These are phyloP conservation scores for Triangularia setosa DNA, from an alignment of 2,329 filamentous ascomycete genomes.

Conservation along the genomic window DNA sequence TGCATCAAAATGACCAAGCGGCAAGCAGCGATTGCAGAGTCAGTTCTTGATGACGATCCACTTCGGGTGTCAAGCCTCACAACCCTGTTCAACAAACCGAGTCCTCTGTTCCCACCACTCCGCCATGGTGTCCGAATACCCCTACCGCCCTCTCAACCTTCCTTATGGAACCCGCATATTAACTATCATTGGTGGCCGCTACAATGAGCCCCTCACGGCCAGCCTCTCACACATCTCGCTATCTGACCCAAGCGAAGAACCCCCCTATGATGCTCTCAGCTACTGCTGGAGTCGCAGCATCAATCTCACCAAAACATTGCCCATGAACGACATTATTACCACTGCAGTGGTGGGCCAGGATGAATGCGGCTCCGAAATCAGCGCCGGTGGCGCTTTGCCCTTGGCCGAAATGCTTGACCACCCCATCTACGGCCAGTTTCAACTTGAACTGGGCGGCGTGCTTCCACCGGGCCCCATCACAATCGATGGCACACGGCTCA, in stretches of 20 bases:
- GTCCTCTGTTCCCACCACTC: too few relatives aligned
- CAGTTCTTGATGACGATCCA: too few relatives aligned
- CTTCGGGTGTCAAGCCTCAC: too few relatives aligned
- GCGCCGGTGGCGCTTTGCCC: not conserved
- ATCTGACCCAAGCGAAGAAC: not conserved
- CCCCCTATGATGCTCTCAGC: not conserved
- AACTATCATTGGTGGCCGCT: too few relatives aligned
- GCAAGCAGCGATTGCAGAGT: too few relatives aligned
- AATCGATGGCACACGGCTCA: not conserved
- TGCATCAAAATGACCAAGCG: too few relatives aligned
- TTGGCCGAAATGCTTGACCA: not conserved
- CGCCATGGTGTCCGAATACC: too few relatives aligned
- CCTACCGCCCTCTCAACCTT: too few relatives aligned
- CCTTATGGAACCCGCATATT: too few relatives aligned
- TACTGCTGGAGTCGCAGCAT: conserved; percentile 1
- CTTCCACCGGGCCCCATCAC: not conserved
- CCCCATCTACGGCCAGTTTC: not conserved
- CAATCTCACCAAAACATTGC: not conserved
- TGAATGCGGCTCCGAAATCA: not conserved
- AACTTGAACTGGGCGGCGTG: not conserved
- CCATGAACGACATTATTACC: not conserved
- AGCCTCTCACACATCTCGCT: not conserved
- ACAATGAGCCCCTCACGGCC: too few relatives aligned
- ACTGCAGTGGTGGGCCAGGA: not conserved
- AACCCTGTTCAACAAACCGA: too few relatives aligned